A percentile compares a stretch with the other conserved stretches of the same genome.
Conservation (phyloP, 345 rosid species). For the Eucalyptus victrix region DNA sequence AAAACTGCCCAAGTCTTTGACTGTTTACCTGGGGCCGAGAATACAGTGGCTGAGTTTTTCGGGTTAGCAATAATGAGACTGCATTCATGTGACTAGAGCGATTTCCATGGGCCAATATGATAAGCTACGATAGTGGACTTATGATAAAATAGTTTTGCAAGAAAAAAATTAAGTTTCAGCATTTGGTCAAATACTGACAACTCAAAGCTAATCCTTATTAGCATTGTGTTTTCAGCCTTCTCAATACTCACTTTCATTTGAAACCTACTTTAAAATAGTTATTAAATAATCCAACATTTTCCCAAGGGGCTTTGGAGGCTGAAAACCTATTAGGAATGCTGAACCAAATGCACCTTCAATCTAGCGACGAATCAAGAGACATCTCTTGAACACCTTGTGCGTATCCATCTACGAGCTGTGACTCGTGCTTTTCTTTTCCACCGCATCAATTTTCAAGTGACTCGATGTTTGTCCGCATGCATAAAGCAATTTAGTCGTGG, state of each 20-base stretch:
- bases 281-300: accelerated
- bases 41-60: neutral
- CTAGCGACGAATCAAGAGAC: neutral
- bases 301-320: too few species aligned
- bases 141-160: neutral
- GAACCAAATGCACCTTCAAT: too few species aligned
- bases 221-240: accelerated
- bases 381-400: too few species aligned
- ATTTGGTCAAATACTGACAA: too few species aligned
- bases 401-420: neutral
- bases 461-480: neutral
- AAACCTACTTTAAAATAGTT: too few species aligned
- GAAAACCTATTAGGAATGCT: too few species aligned
- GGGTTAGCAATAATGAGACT: neutral
- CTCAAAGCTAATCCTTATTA: too few species aligned
- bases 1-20: neutral
- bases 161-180: too few species aligned
- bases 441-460: neutral
- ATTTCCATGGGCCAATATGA: too few species aligned
- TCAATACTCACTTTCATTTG: accelerated
- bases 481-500: neutral
- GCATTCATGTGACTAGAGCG: too few species aligned
- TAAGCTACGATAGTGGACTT: neutral
- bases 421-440: neutral
- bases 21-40: neutral